These are phyloP conservation scores for Blastomyces parvus DNA, from an alignment of 2,329 filamentous ascomycete genomes.

Conservation along the genomic window DNA sequence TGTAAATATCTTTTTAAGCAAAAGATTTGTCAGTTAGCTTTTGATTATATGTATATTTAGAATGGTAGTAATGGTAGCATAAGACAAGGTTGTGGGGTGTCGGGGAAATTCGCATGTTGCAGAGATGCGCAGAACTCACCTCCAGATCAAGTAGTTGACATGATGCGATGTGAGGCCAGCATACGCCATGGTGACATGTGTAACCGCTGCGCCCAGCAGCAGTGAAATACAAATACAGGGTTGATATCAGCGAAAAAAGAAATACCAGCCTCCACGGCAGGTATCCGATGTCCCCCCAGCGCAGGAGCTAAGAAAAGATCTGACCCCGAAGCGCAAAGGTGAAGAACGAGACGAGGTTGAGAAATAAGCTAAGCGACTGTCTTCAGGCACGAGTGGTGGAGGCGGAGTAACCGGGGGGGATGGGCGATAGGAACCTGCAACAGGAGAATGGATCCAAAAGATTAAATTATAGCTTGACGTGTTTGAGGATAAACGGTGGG, in stretches of 20 bases:
- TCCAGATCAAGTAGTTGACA: slow-evolving; percentile 61
- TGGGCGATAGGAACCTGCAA: not conserved
- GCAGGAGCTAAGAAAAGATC: not conserved
- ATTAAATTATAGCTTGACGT: not conserved
- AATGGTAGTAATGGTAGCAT: not conserved
- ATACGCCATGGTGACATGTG: slow-evolving; percentile 38
- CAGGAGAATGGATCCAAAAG: not conserved
- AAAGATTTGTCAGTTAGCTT: not conserved
- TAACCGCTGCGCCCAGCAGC: slow-evolving; percentile 16
- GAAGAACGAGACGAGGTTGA: not conserved
- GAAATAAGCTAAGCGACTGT: not conserved
- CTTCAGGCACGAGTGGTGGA: not conserved
- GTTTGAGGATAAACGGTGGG: not conserved
- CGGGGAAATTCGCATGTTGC: too few species aligned
- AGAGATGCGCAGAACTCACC: slow-evolving; percentile 40
- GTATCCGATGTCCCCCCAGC: not conserved
- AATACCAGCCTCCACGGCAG: slow-evolving; percentile 7
- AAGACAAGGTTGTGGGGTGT: not conserved
- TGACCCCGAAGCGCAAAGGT: not conserved
- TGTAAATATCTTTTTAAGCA: slow-evolving; percentile 41
- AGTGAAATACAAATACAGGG: not conserved
- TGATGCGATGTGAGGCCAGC: slow-evolving; percentile 45
- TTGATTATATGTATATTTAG: not conserved
- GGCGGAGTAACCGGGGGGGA: not conserved
- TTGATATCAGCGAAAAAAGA: slow-evolving; percentile 7